phyloP scores from a whole-genome alignment of 345 rosid genomes.

The Populus nigra region DNA sequence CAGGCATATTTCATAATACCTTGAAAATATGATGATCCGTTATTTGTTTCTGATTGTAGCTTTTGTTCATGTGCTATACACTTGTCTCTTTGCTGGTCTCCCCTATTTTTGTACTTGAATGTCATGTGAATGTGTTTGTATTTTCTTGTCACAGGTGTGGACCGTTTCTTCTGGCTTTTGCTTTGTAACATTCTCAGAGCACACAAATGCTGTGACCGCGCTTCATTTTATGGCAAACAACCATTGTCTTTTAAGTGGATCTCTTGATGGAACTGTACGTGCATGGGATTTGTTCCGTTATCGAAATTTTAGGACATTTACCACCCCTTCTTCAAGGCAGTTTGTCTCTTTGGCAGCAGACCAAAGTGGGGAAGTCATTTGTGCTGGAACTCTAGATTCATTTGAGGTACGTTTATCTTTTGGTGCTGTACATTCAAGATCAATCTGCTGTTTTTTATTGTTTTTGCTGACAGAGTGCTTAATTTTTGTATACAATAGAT shows the following conservation, averaged over 20 bases:
- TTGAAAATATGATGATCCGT: neutral
- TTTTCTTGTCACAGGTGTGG: conserved; percentile 69
- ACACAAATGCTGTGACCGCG: conserved; percentile 89
- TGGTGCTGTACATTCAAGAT: neutral
- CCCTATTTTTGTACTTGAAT: neutral
- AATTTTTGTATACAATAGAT: conserved; percentile 43
- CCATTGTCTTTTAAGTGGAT: conserved; percentile 81
- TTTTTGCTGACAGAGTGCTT: conserved; percentile 10
- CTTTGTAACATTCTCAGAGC: conserved; percentile 92
- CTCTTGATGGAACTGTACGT: conserved; percentile 96
- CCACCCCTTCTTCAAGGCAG: conserved; percentile 88
- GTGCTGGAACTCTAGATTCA: conserved; percentile 95
- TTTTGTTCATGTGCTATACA: neutral
- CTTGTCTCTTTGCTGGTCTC: neutral
- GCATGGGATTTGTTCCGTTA: conserved; percentile 97
- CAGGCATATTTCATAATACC: neutral
- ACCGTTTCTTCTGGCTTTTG: conserved; percentile 89
- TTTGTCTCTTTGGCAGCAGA: conserved; percentile 95
- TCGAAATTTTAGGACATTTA: conserved; percentile 89
- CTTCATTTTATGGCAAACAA: conserved; percentile 96
- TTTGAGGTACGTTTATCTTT: conserved; percentile 60
- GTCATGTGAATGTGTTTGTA: conserved; percentile 2
- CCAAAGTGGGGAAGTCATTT: conserved; percentile 89
- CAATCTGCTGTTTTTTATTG: neutral
- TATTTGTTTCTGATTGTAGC: neutral